Base-by-base conservation (phyloP, 495 filamentous ascomycete genomes). In the Aspergillus funiculosus region DNA sequence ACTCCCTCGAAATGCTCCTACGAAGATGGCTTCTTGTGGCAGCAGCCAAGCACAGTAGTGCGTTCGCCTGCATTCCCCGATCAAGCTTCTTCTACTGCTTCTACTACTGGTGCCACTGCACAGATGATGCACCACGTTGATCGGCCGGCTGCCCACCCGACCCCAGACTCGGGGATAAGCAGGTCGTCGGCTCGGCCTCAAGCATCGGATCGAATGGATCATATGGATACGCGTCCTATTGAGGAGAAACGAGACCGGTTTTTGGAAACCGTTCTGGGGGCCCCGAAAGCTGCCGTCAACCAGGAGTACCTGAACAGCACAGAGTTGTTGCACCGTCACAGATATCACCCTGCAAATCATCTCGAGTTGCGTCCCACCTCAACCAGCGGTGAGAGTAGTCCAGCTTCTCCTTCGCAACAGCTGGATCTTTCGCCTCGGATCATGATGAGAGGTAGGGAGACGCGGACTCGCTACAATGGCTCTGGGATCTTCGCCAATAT, bases 11-110 rank as follows among this genome's bases (percentile, higher is more conserved):
- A 63, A 39, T 73, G 69, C 42, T 67, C 63, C 11, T 73, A 73
- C 46, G 69, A 73, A 42, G 67, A 71, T 58, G 68, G 67, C 10
- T 69, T 72, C 32, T 40, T 72, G n/a, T 72, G 69, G 69, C 69
- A 72, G 47, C 66, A 69, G 43, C 69, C 67, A 10, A 62, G 60
- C 24, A 71, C 66, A 6, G 59, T 72, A 28, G 37, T 41, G 2
- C 29, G 57, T 2, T 54, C 57, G 5, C 46, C 61, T 27, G 46
- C 61, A 11, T 62, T 62, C n/a, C 40, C 58, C 32, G 57, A 63
- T 21, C 55, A 50, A 56, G 58, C 54, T 30, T 51, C 63, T 39
- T 51, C 63, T 47, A 61, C 57, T 19, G 19, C 52, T 31, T 41
- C 50, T 24, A n/a, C 63, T 39, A 50, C 63, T 47, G 61, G 56